Evolutionary conservation across 2,329 filamentous ascomycete species (phyloP).

Genomic region (Aspergillus udagawae): DNA sequence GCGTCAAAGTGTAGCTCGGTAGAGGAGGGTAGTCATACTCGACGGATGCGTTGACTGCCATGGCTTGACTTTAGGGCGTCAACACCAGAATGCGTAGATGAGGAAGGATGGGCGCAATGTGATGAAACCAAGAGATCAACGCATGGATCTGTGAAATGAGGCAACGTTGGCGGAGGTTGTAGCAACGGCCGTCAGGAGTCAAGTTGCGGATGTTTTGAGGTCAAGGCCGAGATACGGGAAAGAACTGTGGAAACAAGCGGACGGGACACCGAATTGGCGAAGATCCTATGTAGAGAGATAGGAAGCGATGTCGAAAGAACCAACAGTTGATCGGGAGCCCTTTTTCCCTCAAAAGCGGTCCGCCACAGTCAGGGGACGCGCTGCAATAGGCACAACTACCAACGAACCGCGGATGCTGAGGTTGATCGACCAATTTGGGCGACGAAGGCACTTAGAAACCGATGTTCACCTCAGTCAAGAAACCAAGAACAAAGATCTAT

Average conservation of each 20-base stretch:
- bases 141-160: neutral
- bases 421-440: neutral
- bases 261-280: neutral
- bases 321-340: slow-evolving; percentile 1
- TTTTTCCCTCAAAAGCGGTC: slow-evolving; percentile 6
- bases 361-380: slow-evolving; percentile 14
- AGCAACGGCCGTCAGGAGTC: neutral
- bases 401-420: neutral
- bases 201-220: neutral
- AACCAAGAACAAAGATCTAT: neutral
- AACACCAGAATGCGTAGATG: slow-evolving; percentile 2
- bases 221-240: neutral
- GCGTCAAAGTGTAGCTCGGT: slow-evolving; percentile 70
- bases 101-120: slow-evolving; percentile 2
- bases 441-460: neutral
- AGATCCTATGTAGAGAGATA: neutral
- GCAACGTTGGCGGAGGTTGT: neutral
- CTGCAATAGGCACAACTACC: slow-evolving; percentile 1
- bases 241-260: neutral
- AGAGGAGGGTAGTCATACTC: slow-evolving; percentile 70
- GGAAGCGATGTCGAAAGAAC: slow-evolving; percentile 1
- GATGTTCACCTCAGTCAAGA: neutral
- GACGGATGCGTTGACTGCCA: slow-evolving; percentile 35
- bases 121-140: neutral
- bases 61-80: slow-evolving; percentile 10